Evolutionary conservation across 2,329 filamentous ascomycete genomes (phyloP), one percentile per base, ranked within the genome.

Genomic region (Hawksworthiomyces lignivorus): DNA sequence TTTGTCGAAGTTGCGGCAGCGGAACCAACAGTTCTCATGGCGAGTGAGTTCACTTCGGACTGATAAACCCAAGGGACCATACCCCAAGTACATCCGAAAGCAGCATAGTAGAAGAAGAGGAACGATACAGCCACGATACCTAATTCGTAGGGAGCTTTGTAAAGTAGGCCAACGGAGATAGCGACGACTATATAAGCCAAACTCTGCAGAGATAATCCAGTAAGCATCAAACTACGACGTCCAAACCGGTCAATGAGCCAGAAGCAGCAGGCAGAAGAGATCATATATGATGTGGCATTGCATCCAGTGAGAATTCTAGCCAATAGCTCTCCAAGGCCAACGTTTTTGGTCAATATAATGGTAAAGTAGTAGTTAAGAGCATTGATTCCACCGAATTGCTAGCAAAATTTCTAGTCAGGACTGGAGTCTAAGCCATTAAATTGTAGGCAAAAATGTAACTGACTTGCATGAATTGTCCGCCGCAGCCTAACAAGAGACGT

Each of bases 1-100:
- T 54, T 52, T 0, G 47, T 50, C 5, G 47, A 41, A 3, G 52
- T 52, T 1, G 51, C 51, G 7, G 48, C 46, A 11, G 52, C 51
- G 12, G 52, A 51, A 9, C 51, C 52, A 35, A 46, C 41, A 4
- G 44, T 39, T 5, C 44, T 30, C 44, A 46, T 36, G 9, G 41
- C 41, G 17, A 46, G 28, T 8, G 44, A 46, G 41, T 46, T 46
- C 28, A 46, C 27, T 22, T 46, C 44, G 1, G 44, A 34, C 26
- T 41, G 40, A 19, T 46, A 46, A 20, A 46, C 37, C 44, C 44
- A 46, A 3, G 44, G 38, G 11, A 46, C 42, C 15, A 47, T 21
- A 14, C 37, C 37, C 37, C 39, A 47, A 18, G 40, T 44, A 19
- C 42, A 30, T 20, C 40, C 45, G 19, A 47, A 47, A 18, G 33